Conservation (phyloP, 1,284 basidiomycete genomes). For the Cutaneotrichosporon daszewskae region DNA sequence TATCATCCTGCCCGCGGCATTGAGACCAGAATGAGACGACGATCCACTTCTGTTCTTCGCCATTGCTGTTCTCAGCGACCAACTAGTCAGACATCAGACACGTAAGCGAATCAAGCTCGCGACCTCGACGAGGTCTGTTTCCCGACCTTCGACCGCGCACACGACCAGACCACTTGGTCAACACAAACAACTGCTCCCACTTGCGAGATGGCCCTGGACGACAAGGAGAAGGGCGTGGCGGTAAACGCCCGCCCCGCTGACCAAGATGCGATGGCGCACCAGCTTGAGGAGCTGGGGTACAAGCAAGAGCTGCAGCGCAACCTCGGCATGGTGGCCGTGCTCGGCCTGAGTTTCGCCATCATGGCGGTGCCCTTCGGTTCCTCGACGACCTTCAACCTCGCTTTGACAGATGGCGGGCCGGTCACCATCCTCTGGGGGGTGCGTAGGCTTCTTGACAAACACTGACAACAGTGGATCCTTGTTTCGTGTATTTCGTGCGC, state of each 20-base stretch:
- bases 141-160: too few relatives aligned
- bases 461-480: slow-evolving; percentile 43
- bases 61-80: too few relatives aligned
- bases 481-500: slow-evolving; percentile 49
- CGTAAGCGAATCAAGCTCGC: too few relatives aligned
- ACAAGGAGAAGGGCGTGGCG: slow-evolving; percentile 1
- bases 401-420: slow-evolving; percentile 49
- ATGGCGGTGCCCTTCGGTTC: slow-evolving; percentile 46
- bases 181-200: too few relatives aligned
- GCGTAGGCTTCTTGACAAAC: slow-evolving; percentile 10
- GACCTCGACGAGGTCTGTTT: too few relatives aligned
- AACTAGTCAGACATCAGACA: too few relatives aligned
- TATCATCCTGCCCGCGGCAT: too few relatives aligned
- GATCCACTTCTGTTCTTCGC: too few relatives aligned
- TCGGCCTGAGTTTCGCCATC: slow-evolving; percentile 48
- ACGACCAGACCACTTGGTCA: too few relatives aligned
- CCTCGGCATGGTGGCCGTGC: slow-evolving; percentile 50
- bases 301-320: slow-evolving; percentile 47
- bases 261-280: slow-evolving; percentile 8
- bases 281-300: slow-evolving; percentile 49
- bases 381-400: slow-evolving; percentile 47
- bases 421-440: slow-evolving; percentile 48
- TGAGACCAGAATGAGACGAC: too few relatives aligned
- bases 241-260: background rate
- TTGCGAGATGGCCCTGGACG: too few relatives aligned